Evolutionary conservation across 2,329 filamentous ascomycete species (phyloP).

Genomic region (Botrytis medusae): DNA sequence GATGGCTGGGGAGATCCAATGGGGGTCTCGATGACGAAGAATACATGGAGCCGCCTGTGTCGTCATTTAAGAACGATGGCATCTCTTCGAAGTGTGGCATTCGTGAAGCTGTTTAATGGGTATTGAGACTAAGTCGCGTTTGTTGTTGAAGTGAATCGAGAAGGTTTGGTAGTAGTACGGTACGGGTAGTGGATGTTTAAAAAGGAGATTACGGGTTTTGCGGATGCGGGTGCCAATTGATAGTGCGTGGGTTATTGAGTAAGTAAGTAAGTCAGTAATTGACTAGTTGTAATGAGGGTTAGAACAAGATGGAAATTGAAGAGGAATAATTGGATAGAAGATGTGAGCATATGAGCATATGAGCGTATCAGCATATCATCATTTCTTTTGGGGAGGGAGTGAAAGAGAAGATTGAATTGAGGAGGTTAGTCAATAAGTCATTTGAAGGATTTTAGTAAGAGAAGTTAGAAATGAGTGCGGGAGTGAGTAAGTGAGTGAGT

Average conservation of each 20-base stretch:
- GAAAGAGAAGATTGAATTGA: not conserved
- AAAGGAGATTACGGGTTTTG: conserved; percentile 17
- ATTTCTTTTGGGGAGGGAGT: conserved; percentile 10
- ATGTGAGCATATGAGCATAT: conserved; percentile 21
- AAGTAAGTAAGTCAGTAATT: not conserved
- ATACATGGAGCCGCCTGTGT: conserved; percentile 38
- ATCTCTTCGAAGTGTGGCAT: conserved; percentile 50
- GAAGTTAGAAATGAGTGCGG: not conserved
- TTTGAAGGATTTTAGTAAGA: not conserved
- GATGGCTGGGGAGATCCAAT: conserved; percentile 42
- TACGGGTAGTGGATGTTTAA: conserved; percentile 4
- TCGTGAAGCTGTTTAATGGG: conserved; percentile 29
- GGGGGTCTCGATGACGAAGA: conserved; percentile 33
- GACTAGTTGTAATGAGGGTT: not conserved
- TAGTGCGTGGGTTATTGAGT: conserved; percentile 1
- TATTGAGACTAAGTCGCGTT: conserved; percentile 34
- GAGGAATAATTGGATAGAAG: conserved; percentile 25
- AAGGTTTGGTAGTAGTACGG: not conserved
- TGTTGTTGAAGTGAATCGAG: conserved; percentile 21
- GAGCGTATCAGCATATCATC: conserved; percentile 24
- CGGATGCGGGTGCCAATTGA: conserved; percentile 15
- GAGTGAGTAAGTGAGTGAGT: not conserved
- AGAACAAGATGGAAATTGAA: not conserved
- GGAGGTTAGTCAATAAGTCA: not conserved
- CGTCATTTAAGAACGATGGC: conserved; percentile 51